Evolutionary conservation across 1,284 basidiomycete species (phyloP).

Genomic region (Papiliotrema nemorosa): DNA sequence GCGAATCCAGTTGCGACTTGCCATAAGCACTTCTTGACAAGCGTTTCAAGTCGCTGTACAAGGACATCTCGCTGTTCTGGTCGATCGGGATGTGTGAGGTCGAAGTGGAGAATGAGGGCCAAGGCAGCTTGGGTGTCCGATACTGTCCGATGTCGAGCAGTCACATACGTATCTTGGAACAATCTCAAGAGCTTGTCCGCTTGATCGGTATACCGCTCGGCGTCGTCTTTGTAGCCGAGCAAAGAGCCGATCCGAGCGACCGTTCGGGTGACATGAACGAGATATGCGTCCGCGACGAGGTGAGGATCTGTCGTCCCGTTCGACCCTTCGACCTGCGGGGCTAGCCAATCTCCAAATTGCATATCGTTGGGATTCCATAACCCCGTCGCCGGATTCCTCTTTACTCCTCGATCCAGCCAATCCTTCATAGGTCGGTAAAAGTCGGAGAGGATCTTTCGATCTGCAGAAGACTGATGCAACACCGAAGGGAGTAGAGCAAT

Average conservation of each 20-base stretch:
- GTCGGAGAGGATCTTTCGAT: conserved; percentile 17
- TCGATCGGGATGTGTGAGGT: conserved; percentile 9
- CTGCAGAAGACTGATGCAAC: conserved; percentile 27
- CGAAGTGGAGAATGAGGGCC: conserved; percentile 19
- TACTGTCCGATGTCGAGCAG: conserved; percentile 18
- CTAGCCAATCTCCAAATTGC: conserved; percentile 34
- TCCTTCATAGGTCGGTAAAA: conserved; percentile 25
- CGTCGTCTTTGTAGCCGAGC: conserved; percentile 10
- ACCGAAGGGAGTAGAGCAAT: conserved; percentile 27
- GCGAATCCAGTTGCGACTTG: conserved; percentile 20
- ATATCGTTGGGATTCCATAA: conserved; percentile 14
- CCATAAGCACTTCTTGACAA: conserved; percentile 9
- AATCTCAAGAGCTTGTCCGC: conserved; percentile 5
- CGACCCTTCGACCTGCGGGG: conserved; percentile 9
- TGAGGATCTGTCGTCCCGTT: conserved; percentile 14
- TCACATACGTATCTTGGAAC: conserved; percentile 23
- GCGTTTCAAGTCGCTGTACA: conserved; percentile 7
- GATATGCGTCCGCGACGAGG: conserved; percentile 28
- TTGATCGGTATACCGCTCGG: conserved; percentile 7
- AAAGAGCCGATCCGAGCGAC: conserved; percentile 13
- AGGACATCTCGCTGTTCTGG: conserved; percentile 1
- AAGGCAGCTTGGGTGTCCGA: conserved; percentile 28
- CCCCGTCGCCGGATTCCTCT: conserved; percentile 12
- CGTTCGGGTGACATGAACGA: conserved; percentile 23
- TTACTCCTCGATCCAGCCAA: conserved; percentile 32